These are phyloP conservation scores for Mycena rebaudengoi DNA, from an alignment of 768 basidiomycete genomes.

Conservation along the genomic window DNA sequence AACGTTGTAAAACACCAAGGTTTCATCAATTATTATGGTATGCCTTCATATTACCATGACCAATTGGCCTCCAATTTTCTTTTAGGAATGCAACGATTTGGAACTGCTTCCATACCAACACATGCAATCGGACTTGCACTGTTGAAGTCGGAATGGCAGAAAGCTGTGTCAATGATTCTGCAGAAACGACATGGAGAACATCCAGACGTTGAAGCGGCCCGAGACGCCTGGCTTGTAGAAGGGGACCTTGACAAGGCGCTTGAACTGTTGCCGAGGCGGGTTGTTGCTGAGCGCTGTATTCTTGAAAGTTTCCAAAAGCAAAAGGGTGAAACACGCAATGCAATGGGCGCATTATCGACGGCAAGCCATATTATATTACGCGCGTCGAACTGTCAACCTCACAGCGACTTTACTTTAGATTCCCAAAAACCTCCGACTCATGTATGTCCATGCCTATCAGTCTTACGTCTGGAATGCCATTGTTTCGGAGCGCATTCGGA, in stretches of 20 bases:
- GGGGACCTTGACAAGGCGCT: slow-evolving; percentile 83
- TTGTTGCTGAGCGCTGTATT: slow-evolving; percentile 93
- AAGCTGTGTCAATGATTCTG: slow-evolving; percentile 84
- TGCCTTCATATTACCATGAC: slow-evolving; percentile 3
- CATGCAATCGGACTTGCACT: slow-evolving; percentile 93
- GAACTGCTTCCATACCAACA: slow-evolving; percentile 94
- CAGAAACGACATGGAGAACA: slow-evolving; percentile 89
- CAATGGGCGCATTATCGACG: slow-evolving; percentile 87
- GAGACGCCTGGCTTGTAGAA: slow-evolving; percentile 90
- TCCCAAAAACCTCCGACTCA: slow-evolving; percentile 91
- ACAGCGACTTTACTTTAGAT: slow-evolving; percentile 63
- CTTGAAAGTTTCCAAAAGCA: slow-evolving; percentile 90
- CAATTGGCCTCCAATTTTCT: slow-evolving; percentile 15
- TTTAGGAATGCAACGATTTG: slow-evolving; percentile 97
- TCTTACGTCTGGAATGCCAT: slow-evolving; percentile 99
- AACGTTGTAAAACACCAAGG: slow-evolving; percentile 81
- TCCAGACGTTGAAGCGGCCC: slow-evolving; percentile 85
- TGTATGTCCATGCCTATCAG: slow-evolving; percentile 99
- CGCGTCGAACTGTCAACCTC: slow-evolving; percentile 1
- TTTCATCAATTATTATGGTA: slow-evolving; percentile 98
- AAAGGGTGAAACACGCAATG: slow-evolving; percentile 79
- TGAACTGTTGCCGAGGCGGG: slow-evolving; percentile 86
- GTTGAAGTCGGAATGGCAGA: slow-evolving; percentile 89
- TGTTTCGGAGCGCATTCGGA: slow-evolving; percentile 90
- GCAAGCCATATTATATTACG: slow-evolving; percentile 49